Evolutionary conservation across 2,329 filamentous ascomycete genomes (phyloP).

Genomic region (Blastomyces gilchristii): DNA sequence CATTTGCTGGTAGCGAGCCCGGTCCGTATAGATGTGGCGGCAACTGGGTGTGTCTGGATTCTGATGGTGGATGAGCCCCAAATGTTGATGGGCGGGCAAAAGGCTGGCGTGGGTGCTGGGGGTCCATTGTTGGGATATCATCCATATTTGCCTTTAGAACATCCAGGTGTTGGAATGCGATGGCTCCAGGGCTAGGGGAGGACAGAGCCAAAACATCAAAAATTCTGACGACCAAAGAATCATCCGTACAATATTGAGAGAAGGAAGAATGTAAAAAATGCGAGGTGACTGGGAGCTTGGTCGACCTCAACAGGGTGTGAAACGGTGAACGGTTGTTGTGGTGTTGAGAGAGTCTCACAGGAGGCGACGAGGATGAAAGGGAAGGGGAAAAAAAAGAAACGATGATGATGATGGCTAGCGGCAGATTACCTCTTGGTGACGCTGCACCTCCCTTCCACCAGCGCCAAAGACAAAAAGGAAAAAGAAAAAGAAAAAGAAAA

Average conservation of each 20-base stretch:
- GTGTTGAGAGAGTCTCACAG: background rate
- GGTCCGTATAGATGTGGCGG: conserved; percentile 19
- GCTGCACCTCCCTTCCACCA: conserved; percentile 3
- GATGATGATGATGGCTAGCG: conserved; percentile 5
- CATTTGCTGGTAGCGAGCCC: conserved; percentile 15
- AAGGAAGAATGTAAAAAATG: background rate
- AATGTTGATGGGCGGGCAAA: conserved; percentile 27
- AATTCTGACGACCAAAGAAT: background rate
- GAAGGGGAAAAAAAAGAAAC: conserved; percentile 1
- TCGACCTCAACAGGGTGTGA: background rate
- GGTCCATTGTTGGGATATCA: conserved; percentile 20
- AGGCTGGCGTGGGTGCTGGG: conserved; percentile 21
- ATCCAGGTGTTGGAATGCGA: background rate
- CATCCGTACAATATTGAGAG: background rate
- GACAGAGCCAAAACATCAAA: background rate
- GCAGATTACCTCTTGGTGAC: conserved; percentile 4
- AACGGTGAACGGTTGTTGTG: background rate
- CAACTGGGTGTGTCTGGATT: conserved; percentile 20
- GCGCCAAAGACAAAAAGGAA: background rate
- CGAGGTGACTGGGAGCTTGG: background rate
- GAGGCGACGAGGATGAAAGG: background rate
- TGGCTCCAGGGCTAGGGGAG: background rate
- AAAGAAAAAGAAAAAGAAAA: background rate
- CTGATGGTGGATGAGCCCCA: conserved; percentile 23
- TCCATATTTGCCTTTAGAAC: background rate